phyloP scores from a whole-genome alignment of 2,329 filamentous ascomycete species.

The Penicillium sp. region DNA sequence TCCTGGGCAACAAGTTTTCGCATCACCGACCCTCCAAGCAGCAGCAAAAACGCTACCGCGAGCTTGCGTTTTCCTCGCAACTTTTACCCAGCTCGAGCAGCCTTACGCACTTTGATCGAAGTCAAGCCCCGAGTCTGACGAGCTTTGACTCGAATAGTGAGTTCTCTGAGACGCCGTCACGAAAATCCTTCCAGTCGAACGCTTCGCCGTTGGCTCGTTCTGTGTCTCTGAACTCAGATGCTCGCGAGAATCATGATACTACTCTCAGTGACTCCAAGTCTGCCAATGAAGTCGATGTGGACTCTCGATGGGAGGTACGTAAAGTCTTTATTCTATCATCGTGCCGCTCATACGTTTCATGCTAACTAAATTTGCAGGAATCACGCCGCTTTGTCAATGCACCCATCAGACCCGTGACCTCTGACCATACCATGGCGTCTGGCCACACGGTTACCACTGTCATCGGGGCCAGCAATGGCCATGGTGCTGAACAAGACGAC shows the following conservation, averaged over 20 bases:
- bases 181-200: conserved; percentile 40
- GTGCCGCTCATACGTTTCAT: background rate
- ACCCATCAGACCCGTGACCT: conserved; percentile 34
- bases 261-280: conserved; percentile 37
- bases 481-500: conserved; percentile 31
- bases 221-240: conserved; percentile 38
- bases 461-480: conserved; percentile 24
- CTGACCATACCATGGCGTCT: conserved; percentile 34
- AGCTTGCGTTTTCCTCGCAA: conserved; percentile 77
- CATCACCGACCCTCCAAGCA: conserved; percentile 80
- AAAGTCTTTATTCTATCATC: background rate
- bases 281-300: conserved; percentile 39
- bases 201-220: conserved; percentile 41
- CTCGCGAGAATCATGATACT: conserved; percentile 26
- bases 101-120: conserved; percentile 28
- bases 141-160: conserved; percentile 45
- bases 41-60: conserved; percentile 76
- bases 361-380: conserved; percentile 30
- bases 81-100: conserved; percentile 54
- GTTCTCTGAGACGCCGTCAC: conserved; percentile 38
- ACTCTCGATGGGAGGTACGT: conserved; percentile 42
- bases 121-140: conserved; percentile 36
- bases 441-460: conserved; percentile 28
- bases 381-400: conserved; percentile 38
- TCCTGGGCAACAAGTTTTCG: conserved; percentile 95